These are phyloP conservation scores for Rickenella mellea DNA, from an alignment of 768 basidiomycete species.

Conservation along the genomic window DNA sequence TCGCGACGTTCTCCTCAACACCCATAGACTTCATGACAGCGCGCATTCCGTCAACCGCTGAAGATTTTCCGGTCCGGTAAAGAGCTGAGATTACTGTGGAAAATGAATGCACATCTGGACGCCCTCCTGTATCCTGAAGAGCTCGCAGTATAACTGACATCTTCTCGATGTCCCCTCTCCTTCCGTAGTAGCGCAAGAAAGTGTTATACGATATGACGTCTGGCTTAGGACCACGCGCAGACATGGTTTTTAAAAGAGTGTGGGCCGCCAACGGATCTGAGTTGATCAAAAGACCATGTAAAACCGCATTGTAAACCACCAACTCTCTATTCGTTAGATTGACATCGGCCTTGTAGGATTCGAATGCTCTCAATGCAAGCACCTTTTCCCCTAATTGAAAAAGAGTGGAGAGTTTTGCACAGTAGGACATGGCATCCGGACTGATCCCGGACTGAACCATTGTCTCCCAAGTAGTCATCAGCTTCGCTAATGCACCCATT, in stretches of 20 bases:
- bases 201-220: slow-evolving; percentile 78
- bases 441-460: slow-evolving; percentile 48
- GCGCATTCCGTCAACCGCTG: slow-evolving; percentile 57
- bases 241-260: slow-evolving; percentile 29
- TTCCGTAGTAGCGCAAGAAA: slow-evolving; percentile 59
- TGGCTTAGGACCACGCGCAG: slow-evolving; percentile 42
- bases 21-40: slow-evolving; percentile 69
- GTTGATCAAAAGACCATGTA: slow-evolving; percentile 52
- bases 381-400: slow-evolving; percentile 41
- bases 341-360: slow-evolving; percentile 30
- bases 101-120: slow-evolving; percentile 78
- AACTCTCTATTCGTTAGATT: slow-evolving; percentile 20
- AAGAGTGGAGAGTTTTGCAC: slow-evolving; percentile 56
- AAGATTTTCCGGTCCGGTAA: slow-evolving; percentile 53
- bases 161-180: slow-evolving; percentile 50
- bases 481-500: slow-evolving; percentile 39
- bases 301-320: slow-evolving; percentile 62
- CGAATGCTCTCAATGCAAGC: slow-evolving; percentile 44
- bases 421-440: slow-evolving; percentile 58
- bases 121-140: slow-evolving; percentile 43
- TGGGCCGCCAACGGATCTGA: slow-evolving; percentile 22
- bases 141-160: slow-evolving; percentile 49
- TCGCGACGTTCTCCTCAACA: slow-evolving; percentile 63
- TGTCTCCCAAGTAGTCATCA: slow-evolving; percentile 50
- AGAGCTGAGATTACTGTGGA: slow-evolving; percentile 78